These are phyloP conservation scores for Firmiana major DNA, from an alignment of 345 rosid species.

Conservation along the genomic window DNA sequence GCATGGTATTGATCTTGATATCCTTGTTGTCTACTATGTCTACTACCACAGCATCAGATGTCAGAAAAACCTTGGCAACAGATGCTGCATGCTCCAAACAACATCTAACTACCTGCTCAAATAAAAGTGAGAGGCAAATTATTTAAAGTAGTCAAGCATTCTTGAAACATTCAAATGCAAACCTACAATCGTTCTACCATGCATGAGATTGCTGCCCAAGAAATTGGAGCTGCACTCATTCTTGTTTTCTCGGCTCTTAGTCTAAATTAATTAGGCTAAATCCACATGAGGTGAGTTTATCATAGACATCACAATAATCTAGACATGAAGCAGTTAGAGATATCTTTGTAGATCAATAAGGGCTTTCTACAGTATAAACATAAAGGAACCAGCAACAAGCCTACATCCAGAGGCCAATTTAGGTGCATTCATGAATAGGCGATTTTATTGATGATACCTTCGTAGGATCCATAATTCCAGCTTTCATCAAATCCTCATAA, in stretches of 20 bases:
- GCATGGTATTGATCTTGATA: slow-evolving; percentile 31
- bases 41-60: slow-evolving; percentile 76
- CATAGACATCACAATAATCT: background rate
- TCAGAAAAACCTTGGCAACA: slow-evolving; percentile 78
- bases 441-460: slow-evolving; percentile 42
- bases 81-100: slow-evolving; percentile 91
- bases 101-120: slow-evolving; percentile 77
- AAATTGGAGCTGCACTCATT: background rate
- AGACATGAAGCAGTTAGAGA: background rate
- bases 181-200: background rate
- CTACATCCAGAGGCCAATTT: background rate
- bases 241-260: background rate
- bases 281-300: background rate
- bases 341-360: background rate
- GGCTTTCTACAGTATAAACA: background rate
- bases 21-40: slow-evolving; percentile 70
- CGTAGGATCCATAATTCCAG: slow-evolving; percentile 86
- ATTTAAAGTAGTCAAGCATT: background rate
- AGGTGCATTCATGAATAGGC: background rate
- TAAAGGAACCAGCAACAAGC: background rate
- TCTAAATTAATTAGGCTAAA: background rate
- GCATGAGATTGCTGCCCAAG: background rate
- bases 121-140: slow-evolving; percentile 2
- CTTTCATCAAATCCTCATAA: slow-evolving; percentile 72
- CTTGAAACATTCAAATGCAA: background rate